phyloP scores from a whole-genome alignment of 768 basidiomycete species.

The Mycena vulgaris region DNA sequence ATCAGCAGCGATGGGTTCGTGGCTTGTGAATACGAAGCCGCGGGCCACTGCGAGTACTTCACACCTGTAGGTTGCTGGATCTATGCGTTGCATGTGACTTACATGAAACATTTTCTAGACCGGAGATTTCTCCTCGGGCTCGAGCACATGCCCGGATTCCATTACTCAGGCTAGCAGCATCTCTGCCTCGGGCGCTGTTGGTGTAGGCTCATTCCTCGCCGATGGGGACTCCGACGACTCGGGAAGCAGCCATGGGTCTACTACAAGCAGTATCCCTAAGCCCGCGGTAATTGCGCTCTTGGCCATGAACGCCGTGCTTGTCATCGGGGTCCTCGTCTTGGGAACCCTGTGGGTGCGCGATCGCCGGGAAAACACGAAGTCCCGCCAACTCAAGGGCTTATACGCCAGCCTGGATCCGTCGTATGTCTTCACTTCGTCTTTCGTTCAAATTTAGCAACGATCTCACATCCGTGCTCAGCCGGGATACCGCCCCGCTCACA shows the following conservation, averaged over 20 bases:
- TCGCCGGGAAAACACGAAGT: background rate
- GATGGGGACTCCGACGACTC: background rate
- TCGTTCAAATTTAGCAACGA: background rate
- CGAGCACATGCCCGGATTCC: constrained; percentile 15
- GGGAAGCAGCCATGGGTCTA: background rate
- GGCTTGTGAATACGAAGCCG: constrained; percentile 1
- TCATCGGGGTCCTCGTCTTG: constrained; percentile 5
- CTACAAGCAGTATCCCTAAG: background rate
- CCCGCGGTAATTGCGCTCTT: constrained; percentile 16
- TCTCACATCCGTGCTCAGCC: background rate
- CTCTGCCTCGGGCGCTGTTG: background rate
- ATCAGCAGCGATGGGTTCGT: background rate
- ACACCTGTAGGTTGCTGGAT: background rate
- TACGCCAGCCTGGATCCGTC: background rate
- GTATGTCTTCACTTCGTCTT: background rate
- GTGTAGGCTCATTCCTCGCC: background rate
- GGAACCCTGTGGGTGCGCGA: background rate
- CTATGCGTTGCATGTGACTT: no score
- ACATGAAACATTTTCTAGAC: background rate
- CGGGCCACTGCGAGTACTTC: constrained; percentile 7
- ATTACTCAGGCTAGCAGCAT: background rate
- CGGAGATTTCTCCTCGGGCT: constrained; percentile 18
- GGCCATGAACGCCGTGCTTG: constrained; percentile 22
- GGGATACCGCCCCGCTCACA: background rate
- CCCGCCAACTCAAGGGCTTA: background rate